A percentile compares a stretch with the other conserved stretches of the same genome.
These are phyloP conservation scores for Heterobasidion annosum DNA, from an alignment of 1,284 basidiomycete species.

Conservation along the genomic window DNA sequence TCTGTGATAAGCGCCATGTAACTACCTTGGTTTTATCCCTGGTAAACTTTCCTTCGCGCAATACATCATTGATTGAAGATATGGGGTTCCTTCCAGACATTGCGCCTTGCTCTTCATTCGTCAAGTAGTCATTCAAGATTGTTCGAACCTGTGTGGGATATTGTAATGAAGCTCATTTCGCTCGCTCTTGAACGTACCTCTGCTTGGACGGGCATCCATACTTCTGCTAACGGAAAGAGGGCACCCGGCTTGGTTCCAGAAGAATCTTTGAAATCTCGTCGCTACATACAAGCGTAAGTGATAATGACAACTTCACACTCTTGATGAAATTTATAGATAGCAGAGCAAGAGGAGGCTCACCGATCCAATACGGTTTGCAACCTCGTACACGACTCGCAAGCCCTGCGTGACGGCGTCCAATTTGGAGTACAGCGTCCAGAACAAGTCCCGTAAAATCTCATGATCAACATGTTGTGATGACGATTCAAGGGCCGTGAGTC, in stretches of 20 bases:
- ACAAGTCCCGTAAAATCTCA: conserved; percentile 85
- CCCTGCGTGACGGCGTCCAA: conserved; percentile 94
- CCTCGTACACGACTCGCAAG: conserved; percentile 86
- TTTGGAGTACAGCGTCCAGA: conserved; percentile 98
- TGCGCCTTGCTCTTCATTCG: conserved; percentile 78
- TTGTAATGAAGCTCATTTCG: conserved; percentile 1
- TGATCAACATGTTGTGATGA: conserved; percentile 70
- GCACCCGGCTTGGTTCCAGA: conserved; percentile 65
- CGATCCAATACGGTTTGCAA: conserved; percentile 80
- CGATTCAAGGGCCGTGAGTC: conserved; percentile 73
- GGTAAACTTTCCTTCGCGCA: conserved; percentile 74
- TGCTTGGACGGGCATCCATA: conserved; percentile 88
- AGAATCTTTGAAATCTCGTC: conserved; percentile 81
- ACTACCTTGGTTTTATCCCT: conserved; percentile 74
- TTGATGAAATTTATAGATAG: too few relatives aligned
- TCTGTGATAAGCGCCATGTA: not conserved
- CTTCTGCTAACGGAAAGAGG: conserved; percentile 76
- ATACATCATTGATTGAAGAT: conserved; percentile 88
- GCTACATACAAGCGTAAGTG: conserved; percentile 29
- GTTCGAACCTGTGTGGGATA: conserved; percentile 55
- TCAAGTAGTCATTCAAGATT: conserved; percentile 87
- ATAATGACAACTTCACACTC: too few relatives aligned
- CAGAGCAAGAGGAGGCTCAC: conserved; percentile 37
- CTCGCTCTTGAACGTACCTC: conserved; percentile 49
- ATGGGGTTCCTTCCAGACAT: conserved; percentile 79